Base-by-base conservation (phyloP, 2,329 filamentous ascomycete genomes). In the Nannizzia gypsea region DNA sequence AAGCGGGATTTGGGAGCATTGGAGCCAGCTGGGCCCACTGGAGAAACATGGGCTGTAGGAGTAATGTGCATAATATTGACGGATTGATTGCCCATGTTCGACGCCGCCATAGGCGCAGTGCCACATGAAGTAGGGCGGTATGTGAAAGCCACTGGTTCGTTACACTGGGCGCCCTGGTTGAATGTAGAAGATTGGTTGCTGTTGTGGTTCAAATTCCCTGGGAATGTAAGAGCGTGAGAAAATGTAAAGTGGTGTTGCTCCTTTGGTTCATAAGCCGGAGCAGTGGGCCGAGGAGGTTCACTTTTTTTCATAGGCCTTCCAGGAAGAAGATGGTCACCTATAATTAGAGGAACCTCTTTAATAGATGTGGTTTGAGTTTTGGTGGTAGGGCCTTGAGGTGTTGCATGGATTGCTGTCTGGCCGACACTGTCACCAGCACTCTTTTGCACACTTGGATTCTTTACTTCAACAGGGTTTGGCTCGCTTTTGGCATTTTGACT, bases 301-400 rank as follows among this genome's bases (percentile, higher is more conserved):
- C 24, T 20, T 52, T 50, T 50, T 17, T 26, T 52, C 26, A 54
- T n/a, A 8, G 28, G 28, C 11, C 61, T 60, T 34, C 67, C 66
- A 38, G 67, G 67, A 3, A 68, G 61, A n/a, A 66, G 50, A 62
- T 69, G 66, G 42, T 67, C 61, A 6, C 67, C 67, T 52, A 67
- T 62, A 15, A 54, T 54, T 3, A 54, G 28, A 17, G 50, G 50
- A 1, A 26, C 20, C 24, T n/a, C 50, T 13, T 34, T 11, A 15
- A n/a, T 15, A 34, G 6, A 17, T 3, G 26, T 54, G 11, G 48
- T 5, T 6, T 8, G 24, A 6, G 50, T 2, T 6, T 54, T 17
- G 3, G n/a, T 34, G 26, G 31, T n/a, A 9, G 8, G 3, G 3
- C 13, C 17, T 31, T 4, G 13, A 17, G 50, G 50, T 20, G 11